These are phyloP conservation scores for Sistotremastrum niveocremeum DNA, from an alignment of 768 basidiomycete species.

Conservation along the genomic window DNA sequence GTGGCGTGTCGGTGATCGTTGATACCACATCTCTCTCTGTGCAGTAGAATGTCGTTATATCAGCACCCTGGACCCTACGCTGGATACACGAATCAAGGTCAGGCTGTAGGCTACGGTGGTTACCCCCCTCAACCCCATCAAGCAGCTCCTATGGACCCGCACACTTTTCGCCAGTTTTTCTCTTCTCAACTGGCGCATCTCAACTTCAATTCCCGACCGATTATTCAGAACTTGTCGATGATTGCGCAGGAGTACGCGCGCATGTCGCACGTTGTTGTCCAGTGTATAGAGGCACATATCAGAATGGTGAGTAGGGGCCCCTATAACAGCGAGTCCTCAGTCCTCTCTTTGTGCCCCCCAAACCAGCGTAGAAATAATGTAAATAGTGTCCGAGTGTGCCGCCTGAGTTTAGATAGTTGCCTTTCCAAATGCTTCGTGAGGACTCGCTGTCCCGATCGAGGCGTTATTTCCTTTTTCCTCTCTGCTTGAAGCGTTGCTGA, in stretches of 20 bases:
- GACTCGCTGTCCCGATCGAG: background rate
- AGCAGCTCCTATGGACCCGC: constrained; percentile 35
- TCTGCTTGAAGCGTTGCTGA: constrained; percentile 42
- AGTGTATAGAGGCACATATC: constrained; percentile 76
- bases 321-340: too few relatives aligned
- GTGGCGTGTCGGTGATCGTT: too few relatives aligned
- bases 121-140: constrained; percentile 27
- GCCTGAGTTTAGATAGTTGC: too few relatives aligned
- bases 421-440: too few relatives aligned
- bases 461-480: constrained; percentile 7
- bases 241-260: constrained; percentile 78
- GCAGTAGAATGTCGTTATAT: constrained; percentile 5
- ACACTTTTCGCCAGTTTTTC: constrained; percentile 70
- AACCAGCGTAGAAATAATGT: background rate
- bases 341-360: too few relatives aligned
- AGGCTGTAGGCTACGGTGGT: constrained; percentile 15
- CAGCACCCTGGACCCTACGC: constrained; percentile 3
- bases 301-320: constrained; percentile 61
- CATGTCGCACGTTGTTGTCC: constrained; percentile 65
- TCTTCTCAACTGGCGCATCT: constrained; percentile 60
- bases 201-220: constrained; percentile 86
- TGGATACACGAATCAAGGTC: too few relatives aligned
- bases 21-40: background rate
- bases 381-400: background rate
- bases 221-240: constrained; percentile 88